phyloP scores from a whole-genome alignment of 148 eudicot species.

The Tetragonia tetragonoides region DNA sequence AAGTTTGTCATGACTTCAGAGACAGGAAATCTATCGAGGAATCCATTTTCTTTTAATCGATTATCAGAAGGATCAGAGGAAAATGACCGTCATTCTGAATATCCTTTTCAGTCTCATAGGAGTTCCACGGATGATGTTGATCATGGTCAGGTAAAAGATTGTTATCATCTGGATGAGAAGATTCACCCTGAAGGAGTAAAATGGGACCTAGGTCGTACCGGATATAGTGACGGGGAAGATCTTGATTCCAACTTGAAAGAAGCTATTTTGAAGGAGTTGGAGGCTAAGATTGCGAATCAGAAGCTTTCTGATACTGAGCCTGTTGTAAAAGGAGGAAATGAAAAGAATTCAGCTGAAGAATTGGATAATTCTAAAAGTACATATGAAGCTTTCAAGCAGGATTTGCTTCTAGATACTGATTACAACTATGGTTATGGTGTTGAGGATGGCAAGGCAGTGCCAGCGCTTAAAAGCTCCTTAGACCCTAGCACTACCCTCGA shows the following conservation, averaged over 20 bases:
- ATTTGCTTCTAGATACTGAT: conserved; percentile 21
- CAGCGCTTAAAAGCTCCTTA: conserved; percentile 22
- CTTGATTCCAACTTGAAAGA: conserved; percentile 31
- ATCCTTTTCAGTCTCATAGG: conserved; percentile 35
- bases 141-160: conserved; percentile 38
- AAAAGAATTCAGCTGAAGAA: conserved; percentile 11
- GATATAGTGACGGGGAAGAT: conserved; percentile 17
- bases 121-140: conserved; percentile 27
- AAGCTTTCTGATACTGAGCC: conserved; percentile 14
- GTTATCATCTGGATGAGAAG: conserved; percentile 35
- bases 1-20: conserved; percentile 74
- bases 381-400: conserved; percentile 32
- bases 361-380: conserved; percentile 23
- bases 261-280: conserved; percentile 24
- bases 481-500: conserved; percentile 35
- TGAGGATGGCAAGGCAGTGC: conserved; percentile 25
- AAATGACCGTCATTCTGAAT: conserved; percentile 27
- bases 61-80: conserved; percentile 41
- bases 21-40: conserved; percentile 32
- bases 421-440: conserved; percentile 26
- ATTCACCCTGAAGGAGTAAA: conserved; percentile 19
- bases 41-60: conserved; percentile 31
- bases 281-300: conserved; percentile 10
- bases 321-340: conserved; percentile 8
- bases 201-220: conserved; percentile 26